Conservation (phyloP, 1,284 basidiomycete species). For the Sanghuangporus sanghuang region DNA sequence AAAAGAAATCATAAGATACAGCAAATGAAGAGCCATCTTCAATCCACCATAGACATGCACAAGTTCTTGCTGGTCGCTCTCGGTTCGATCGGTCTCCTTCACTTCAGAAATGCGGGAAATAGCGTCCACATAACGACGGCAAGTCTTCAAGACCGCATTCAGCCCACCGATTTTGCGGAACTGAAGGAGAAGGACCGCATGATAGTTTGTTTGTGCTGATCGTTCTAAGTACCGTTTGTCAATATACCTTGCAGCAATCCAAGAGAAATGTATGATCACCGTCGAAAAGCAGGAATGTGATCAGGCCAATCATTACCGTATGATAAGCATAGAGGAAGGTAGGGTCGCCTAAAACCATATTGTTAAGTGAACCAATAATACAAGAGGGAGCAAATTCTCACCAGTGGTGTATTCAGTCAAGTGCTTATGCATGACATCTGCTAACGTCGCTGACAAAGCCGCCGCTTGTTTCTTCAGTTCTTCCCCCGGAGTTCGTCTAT, state of each 20-base stretch:
- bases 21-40: slow-evolving; percentile 76
- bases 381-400: slow-evolving; percentile 27
- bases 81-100: slow-evolving; percentile 49
- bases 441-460: slow-evolving; percentile 65
- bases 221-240: slow-evolving; percentile 47
- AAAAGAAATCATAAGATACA: slow-evolving; percentile 74
- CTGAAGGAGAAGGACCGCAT: slow-evolving; percentile 76
- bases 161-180: slow-evolving; percentile 76
- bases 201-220: slow-evolving; percentile 65
- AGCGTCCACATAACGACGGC: slow-evolving; percentile 49
- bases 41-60: slow-evolving; percentile 76
- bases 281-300: slow-evolving; percentile 76
- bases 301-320: slow-evolving; percentile 74
- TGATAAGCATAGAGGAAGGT: slow-evolving; percentile 59
- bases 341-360: slow-evolving; percentile 40
- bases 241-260: not conserved
- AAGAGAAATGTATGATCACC: slow-evolving; percentile 44
- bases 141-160: slow-evolving; percentile 59
- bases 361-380: slow-evolving; percentile 9
- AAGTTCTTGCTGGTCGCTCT: slow-evolving; percentile 55
- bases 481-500: slow-evolving; percentile 72
- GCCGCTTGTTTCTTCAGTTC: slow-evolving; percentile 76
- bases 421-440: slow-evolving; percentile 71
- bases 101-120: slow-evolving; percentile 50
- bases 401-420: slow-evolving; percentile 54